Conservation (phyloP, 2,329 filamentous ascomycete genomes). For the Curvularia eragrostidis region DNA sequence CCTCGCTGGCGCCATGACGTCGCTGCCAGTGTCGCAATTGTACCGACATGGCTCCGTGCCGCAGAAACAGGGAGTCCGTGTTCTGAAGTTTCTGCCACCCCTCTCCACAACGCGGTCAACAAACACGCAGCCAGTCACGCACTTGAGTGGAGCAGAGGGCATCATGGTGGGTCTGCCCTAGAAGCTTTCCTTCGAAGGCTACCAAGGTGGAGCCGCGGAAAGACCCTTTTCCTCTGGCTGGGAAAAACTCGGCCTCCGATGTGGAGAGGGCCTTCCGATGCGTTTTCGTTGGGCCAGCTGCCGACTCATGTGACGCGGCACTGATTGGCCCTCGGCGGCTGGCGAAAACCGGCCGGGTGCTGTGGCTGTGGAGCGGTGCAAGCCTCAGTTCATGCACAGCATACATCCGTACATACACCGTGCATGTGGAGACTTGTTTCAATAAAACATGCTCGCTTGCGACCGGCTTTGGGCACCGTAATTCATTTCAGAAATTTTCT, state of each 20-base stretch:
- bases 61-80: constrained; percentile 4
- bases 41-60: constrained; percentile 4
- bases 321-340: not conserved
- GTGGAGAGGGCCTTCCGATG: constrained; percentile 7
- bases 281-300: constrained; percentile 10
- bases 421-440: not conserved
- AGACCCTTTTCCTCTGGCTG: not conserved
- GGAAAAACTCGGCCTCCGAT: constrained; percentile 10
- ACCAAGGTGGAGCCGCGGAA: constrained; percentile 5
- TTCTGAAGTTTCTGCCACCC: constrained; percentile 11
- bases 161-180: constrained; percentile 14
- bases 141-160: constrained; percentile 10
- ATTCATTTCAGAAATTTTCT: not conserved
- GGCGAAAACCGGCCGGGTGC: constrained; percentile 19
- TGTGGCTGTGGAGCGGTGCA: constrained; percentile 19
- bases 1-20: constrained; percentile 5
- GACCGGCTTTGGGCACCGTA: not conserved
- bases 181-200: constrained; percentile 4
- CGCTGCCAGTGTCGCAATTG: not conserved
- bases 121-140: not conserved
- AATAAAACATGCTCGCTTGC: not conserved
- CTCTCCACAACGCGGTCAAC: constrained; percentile 7
- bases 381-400: constrained; percentile 12
- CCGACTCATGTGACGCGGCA: constrained; percentile 5
- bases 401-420: not conserved